Conservation (phyloP, 495 filamentous ascomycete species). For the Podospora tetraspora region DNA sequence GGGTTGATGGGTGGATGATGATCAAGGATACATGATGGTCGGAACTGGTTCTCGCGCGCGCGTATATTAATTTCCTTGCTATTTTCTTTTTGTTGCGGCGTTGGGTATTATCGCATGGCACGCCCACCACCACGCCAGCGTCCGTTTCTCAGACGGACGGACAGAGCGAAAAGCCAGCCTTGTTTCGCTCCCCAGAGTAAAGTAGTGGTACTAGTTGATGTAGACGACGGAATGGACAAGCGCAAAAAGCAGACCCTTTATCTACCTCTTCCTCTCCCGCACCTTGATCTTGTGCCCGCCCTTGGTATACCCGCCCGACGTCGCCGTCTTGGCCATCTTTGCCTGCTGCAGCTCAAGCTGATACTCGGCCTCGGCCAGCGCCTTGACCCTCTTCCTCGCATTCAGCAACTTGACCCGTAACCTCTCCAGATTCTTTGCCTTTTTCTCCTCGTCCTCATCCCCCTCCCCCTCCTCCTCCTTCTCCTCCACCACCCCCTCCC, state of each 20-base stretch:
- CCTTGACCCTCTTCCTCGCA: conserved; percentile 62
- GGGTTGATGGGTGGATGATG: background rate
- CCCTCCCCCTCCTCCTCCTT: conserved; percentile 41
- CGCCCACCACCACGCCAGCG: background rate
- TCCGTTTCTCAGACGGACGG: background rate
- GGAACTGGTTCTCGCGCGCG: conserved; percentile 1
- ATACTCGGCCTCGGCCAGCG: conserved; percentile 66
- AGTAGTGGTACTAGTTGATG: background rate
- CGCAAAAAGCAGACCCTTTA: conserved; percentile 5
- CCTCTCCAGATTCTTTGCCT: conserved; percentile 43
- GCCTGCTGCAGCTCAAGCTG: conserved; percentile 63
- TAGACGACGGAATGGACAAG: conserved; percentile 15
- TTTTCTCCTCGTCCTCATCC: conserved; percentile 21
- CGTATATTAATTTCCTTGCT: background rate
- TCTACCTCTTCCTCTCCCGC: conserved; percentile 71
- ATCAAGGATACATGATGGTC: conserved; percentile 4
- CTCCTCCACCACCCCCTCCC: conserved; percentile 28
- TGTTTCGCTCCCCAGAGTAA: conserved; percentile 7
- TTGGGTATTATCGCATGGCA: background rate
- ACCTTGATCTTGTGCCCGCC: conserved; percentile 78
- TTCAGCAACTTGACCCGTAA: conserved; percentile 50
- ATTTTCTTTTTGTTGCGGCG: background rate
- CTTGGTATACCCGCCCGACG: conserved; percentile 73
- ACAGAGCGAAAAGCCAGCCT: conserved; percentile 20
- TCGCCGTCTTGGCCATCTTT: conserved; percentile 64